phyloP scores from a whole-genome alignment of 345 rosid genomes.

The Limnanthes douglasii region DNA sequence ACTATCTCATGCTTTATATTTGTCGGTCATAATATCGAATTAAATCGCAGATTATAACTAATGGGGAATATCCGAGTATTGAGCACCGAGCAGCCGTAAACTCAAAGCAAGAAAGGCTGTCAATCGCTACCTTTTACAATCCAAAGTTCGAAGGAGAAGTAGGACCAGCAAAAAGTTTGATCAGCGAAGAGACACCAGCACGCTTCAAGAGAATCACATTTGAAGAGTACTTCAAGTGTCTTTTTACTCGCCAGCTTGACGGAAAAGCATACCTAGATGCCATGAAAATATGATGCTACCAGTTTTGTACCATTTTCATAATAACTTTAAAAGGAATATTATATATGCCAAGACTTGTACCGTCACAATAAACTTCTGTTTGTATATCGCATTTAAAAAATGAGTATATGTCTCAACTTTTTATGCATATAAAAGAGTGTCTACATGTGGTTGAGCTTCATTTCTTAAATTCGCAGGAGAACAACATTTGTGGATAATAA shows the following conservation, averaged over 20 bases:
- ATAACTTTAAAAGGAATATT: too few species aligned
- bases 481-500: too few species aligned
- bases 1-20: not conserved
- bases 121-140: constrained; percentile 16
- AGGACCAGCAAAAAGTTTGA: constrained; percentile 12
- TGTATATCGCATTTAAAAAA: too few species aligned
- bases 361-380: too few species aligned
- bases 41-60: constrained; percentile 22
- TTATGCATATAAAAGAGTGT: too few species aligned
- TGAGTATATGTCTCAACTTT: too few species aligned
- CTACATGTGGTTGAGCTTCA: too few species aligned
- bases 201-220: constrained; percentile 5
- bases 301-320: too few species aligned
- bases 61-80: constrained; percentile 20
- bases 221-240: constrained; percentile 9
- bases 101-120: constrained; percentile 16
- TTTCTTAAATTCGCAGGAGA: too few species aligned
- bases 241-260: constrained; percentile 10
- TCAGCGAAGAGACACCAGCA: constrained; percentile 9
- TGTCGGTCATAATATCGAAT: too few species aligned
- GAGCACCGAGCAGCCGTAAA: constrained; percentile 24
- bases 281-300: constrained; percentile 12
- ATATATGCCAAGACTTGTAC: too few species aligned
- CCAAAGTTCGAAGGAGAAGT: constrained; percentile 12
- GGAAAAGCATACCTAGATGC: constrained; percentile 14